Evolutionary conservation across 78 protist genomes (phyloP), one percentile per base, ranked within the genome.

Genomic region (Cavenderia fasciculata): DNA sequence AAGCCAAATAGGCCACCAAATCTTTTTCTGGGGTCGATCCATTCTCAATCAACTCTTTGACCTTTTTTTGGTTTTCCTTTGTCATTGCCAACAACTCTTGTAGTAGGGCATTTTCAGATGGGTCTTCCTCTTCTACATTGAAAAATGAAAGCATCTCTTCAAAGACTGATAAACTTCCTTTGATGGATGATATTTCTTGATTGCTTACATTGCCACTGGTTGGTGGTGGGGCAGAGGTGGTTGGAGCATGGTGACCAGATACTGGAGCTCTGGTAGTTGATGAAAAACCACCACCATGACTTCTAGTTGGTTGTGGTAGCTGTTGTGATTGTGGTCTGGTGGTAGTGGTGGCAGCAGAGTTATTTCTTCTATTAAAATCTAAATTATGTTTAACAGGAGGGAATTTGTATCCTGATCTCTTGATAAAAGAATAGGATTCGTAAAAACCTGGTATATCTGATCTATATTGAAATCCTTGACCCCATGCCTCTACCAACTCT

Each of bases 51-150:
- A 68, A 11, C 57, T 82, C 90, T 16, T 68, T 82, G 6, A 82
- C 52, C 43, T 74, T 82, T 2, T 29, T 40, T 56, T 82, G 76
- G 5, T 74, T 66, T 44, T 82, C 51, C n/a, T 82, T 82, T 11
- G 65, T 43, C 27, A 33, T 12, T 52, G 72, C 73, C 31, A 47
- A 33, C 27, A 82, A 43, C 71, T 82, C 90, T 43, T 82, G 72
- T 6, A 82, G 23, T 18, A 82, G 31, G 6, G 72, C 69, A 57
- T 82, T 82, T 19, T 82, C 69, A 10, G 54, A 16, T 36, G 90
- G 90, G 44, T 65, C 90, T 33, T 82, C 90, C 25, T 82, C 78
- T 25, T 82, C 90, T 0, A 82, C 70, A 68, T 82, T 82, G 29
- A 82, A 57, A 31, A 82, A 82, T 16, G 71, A 56, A 19, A 82